These are phyloP conservation scores for Fusarium burgessii DNA, from an alignment of 2,329 filamentous ascomycete species.

Conservation along the genomic window DNA sequence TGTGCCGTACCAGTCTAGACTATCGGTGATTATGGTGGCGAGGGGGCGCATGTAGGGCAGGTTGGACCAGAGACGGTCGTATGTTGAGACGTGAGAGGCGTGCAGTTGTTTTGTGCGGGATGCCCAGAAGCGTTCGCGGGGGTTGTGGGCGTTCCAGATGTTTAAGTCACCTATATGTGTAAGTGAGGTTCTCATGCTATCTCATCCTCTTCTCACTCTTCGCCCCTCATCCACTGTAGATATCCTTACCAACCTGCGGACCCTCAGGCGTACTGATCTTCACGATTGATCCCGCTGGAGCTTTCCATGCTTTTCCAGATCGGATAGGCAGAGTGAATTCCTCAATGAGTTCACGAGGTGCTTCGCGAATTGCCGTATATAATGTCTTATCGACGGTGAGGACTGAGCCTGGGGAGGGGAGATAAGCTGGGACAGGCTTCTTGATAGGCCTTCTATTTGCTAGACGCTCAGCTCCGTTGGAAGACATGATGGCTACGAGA, in stretches of 20 bases:
- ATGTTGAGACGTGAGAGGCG: conserved; percentile 76
- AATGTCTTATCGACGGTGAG: conserved; percentile 57
- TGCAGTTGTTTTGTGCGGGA: conserved; percentile 82
- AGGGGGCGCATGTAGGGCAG: conserved; percentile 82
- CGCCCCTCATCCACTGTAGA: background rate
- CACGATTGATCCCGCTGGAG: conserved; percentile 74
- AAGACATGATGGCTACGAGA: conserved; percentile 29
- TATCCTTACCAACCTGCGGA: conserved; percentile 73
- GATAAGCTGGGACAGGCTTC: conserved; percentile 63
- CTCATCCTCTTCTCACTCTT: background rate
- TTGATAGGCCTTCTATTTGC: conserved; percentile 59
- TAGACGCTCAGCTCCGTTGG: conserved; percentile 53
- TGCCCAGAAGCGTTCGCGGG: conserved; percentile 86
- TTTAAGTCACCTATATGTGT: conserved; percentile 75
- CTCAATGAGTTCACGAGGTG: conserved; percentile 56
- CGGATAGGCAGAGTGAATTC: conserved; percentile 77
- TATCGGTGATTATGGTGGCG: conserved; percentile 77
- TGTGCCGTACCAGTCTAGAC: conserved; percentile 70
- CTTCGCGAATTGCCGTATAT: conserved; percentile 72
- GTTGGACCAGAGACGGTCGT: conserved; percentile 82
- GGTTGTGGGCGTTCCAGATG: conserved; percentile 81
- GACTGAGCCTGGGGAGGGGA: conserved; percentile 57
- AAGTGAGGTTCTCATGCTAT: background rate
- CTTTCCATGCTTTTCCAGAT: conserved; percentile 79
- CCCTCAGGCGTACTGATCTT: conserved; percentile 81